These are phyloP conservation scores for Effrenium voratum DNA, from an alignment of 73 alveolate genomes.

Conservation along the genomic window DNA sequence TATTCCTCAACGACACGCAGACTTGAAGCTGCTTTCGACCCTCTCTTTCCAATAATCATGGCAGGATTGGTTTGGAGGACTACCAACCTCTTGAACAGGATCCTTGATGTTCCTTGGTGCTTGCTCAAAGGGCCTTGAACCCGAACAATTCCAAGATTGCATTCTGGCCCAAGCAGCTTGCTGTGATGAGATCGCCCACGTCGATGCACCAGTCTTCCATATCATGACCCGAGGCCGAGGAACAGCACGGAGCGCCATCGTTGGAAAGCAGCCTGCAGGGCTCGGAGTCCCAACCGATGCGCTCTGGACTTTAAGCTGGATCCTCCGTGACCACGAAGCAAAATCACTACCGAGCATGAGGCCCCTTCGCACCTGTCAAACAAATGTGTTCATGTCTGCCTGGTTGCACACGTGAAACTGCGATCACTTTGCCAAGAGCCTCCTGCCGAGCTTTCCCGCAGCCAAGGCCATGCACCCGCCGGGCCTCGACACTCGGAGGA, in stretches of 20 bases:
- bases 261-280: not conserved
- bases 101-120: not conserved
- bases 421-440: not conserved
- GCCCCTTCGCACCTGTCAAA: not conserved
- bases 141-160: too few species aligned
- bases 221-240: not conserved
- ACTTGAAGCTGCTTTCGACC: not conserved
- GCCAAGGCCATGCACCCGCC: not conserved
- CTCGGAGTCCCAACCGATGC: not conserved
- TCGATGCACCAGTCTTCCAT: conserved; percentile 62
- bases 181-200: conserved; percentile 20
- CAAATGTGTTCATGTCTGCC: not conserved
- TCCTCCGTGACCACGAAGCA: too few species aligned
- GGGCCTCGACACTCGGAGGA: conserved; percentile 48
- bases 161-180: not conserved
- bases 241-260: not conserved
- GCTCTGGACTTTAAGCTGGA: not conserved
- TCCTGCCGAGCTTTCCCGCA: not conserved
- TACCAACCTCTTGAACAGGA: too few species aligned
- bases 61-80: too few species aligned
- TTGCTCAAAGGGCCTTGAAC: not conserved
- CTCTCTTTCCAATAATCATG: too few species aligned
- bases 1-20: not conserved
- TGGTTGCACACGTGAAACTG: too few species aligned
- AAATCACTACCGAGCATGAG: not conserved